Conservation (phyloP, 495 filamentous ascomycete genomes). For the Penicillium coffeae region DNA sequence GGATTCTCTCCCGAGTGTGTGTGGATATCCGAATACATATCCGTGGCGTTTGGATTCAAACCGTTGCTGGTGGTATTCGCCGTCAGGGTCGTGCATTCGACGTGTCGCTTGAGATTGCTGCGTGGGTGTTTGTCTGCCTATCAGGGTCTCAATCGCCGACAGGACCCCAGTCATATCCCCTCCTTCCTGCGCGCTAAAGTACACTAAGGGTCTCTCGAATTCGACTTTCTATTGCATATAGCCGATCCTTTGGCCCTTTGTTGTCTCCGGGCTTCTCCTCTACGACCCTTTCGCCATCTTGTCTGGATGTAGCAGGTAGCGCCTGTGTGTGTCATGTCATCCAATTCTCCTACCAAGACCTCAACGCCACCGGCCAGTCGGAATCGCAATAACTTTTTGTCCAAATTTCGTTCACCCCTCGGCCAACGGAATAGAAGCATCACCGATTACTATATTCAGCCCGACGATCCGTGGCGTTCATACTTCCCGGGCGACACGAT, state of each 20-base stretch:
- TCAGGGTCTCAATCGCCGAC: not conserved
- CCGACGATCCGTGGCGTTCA: slow-evolving; percentile 83
- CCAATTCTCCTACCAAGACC: slow-evolving; percentile 34
- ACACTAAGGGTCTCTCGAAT: not conserved
- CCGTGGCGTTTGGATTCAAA: slow-evolving; percentile 21
- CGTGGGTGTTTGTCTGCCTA: slow-evolving; percentile 6
- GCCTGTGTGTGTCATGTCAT: slow-evolving; percentile 47
- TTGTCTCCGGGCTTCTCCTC: slow-evolving; percentile 6
- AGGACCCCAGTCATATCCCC: not conserved
- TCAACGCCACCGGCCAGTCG: slow-evolving; percentile 39
- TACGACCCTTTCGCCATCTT: slow-evolving; percentile 7
- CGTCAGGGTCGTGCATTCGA: not conserved
- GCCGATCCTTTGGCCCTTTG: slow-evolving; percentile 1
- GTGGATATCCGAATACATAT: slow-evolving; percentile 11
- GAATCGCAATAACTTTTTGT: slow-evolving; percentile 51
- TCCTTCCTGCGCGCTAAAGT: not conserved
- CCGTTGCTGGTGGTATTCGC: slow-evolving; percentile 4
- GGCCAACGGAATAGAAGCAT: slow-evolving; percentile 65
- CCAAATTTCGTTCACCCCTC: slow-evolving; percentile 60
- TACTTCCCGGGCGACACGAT: slow-evolving; percentile 68
- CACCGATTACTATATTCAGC: slow-evolving; percentile 70
- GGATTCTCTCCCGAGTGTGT: slow-evolving; percentile 11
- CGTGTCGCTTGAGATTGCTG: slow-evolving; percentile 14
- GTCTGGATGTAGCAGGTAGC: slow-evolving; percentile 34
- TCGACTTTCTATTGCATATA: not conserved